Percentiles rank a stretch among this genome's conserved stretches.
These are phyloP conservation scores for Fusarium aywerte DNA, from an alignment of 2,329 filamentous ascomycete species.

Conservation along the genomic window DNA sequence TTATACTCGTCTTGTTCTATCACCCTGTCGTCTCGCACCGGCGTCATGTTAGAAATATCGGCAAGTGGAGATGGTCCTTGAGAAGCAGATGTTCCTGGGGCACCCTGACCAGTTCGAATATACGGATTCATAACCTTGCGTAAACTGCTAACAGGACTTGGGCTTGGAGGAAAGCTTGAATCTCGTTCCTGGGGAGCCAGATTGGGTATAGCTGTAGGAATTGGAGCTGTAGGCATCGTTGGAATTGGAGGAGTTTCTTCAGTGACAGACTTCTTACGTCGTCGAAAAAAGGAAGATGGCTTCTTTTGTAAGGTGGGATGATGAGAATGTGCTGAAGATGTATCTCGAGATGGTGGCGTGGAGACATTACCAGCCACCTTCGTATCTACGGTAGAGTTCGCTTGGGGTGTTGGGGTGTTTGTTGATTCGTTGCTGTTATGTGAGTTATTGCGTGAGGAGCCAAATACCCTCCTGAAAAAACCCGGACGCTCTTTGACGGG, in stretches of 20 bases:
- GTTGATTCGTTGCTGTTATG: conserved; percentile 41
- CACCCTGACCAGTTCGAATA: conserved; percentile 57
- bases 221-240: conserved; percentile 56
- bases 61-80: conserved; percentile 44
- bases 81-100: conserved; percentile 42
- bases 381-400: conserved; percentile 45
- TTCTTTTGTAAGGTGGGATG: conserved; percentile 81
- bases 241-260: conserved; percentile 74
- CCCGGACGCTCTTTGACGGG: conserved; percentile 77
- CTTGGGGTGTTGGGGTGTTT: conserved; percentile 38
- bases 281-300: conserved; percentile 91
- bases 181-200: conserved; percentile 49
- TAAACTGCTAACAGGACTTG: conserved; percentile 81
- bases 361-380: conserved; percentile 61
- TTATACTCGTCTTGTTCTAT: conserved; percentile 52
- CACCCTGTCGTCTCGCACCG: conserved; percentile 17
- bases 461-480: conserved; percentile 95
- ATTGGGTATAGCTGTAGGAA: conserved; percentile 53
- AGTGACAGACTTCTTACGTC: conserved; percentile 88
- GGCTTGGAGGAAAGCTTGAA: conserved; percentile 52
- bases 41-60: conserved; percentile 44
- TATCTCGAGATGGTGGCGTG: conserved; percentile 62
- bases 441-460: conserved; percentile 68
- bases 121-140: conserved; percentile 90
- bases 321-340: conserved; percentile 56